phyloP scores from a whole-genome alignment of 2,329 filamentous ascomycete genomes.

The Ascochyta clinopodiicola region DNA sequence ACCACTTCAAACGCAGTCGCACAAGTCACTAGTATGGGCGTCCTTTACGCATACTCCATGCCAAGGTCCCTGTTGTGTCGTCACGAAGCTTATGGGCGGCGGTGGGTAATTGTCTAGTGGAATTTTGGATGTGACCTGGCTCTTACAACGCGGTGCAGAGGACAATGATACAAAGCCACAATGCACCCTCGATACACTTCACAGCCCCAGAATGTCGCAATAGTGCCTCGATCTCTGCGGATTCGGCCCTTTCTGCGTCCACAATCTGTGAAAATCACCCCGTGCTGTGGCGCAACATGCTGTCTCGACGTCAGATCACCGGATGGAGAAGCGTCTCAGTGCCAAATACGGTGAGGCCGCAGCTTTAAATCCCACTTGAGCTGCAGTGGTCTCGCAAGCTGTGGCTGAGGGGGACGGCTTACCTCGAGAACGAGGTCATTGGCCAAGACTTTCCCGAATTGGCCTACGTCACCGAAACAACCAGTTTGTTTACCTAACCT shows the following conservation, averaged over 20 bases:
- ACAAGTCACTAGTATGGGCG: not conserved
- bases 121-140: not conserved
- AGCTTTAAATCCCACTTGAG: not conserved
- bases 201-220: constrained; percentile 12
- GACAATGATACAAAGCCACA: not conserved
- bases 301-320: constrained; percentile 1
- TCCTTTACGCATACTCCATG: not conserved
- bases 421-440: constrained; percentile 1
- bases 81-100: not conserved
- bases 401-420: constrained; percentile 9
- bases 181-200: not conserved
- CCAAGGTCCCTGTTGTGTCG: not conserved
- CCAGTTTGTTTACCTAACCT: constrained; percentile 24
- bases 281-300: constrained; percentile 6
- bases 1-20: not conserved
- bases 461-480: constrained; percentile 16
- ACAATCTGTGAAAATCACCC: constrained; percentile 2
- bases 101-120: not conserved
- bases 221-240: constrained; percentile 1
- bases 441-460: constrained; percentile 12
- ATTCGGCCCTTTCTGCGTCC: not conserved
- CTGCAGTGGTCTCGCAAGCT: constrained; percentile 2
- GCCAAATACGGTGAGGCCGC: constrained; percentile 1
- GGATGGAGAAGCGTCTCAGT: not conserved
- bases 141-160: not conserved